These are phyloP conservation scores for Trichophyton schoenleinii DNA, from an alignment of 2,329 filamentous ascomycete genomes.

Conservation along the genomic window DNA sequence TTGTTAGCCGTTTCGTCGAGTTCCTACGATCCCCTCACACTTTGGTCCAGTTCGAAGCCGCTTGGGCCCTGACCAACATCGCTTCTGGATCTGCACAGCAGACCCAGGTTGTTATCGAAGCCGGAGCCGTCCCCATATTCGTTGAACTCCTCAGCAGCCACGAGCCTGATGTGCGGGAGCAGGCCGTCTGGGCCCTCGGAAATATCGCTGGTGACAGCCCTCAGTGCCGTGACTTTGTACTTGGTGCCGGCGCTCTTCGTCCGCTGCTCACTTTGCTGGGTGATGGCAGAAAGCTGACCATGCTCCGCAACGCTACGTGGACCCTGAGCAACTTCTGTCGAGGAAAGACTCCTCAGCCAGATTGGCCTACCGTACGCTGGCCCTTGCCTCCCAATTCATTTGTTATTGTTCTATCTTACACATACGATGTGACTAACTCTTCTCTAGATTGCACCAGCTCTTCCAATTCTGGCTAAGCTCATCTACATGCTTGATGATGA, in stretches of 20 bases:
- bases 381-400: background rate
- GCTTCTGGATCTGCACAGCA: slow-evolving; percentile 93
- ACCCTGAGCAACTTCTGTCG: slow-evolving; percentile 99
- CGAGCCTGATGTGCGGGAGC: slow-evolving; percentile 93
- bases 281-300: slow-evolving; percentile 96
- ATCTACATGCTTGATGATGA: slow-evolving; percentile 98
- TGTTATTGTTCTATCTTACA: slow-evolving; percentile 9
- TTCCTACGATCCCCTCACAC: slow-evolving; percentile 97
- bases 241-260: slow-evolving; percentile 79
- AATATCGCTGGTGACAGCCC: slow-evolving; percentile 99
- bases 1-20: slow-evolving; percentile 93
- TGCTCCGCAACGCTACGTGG: slow-evolving; percentile 98
- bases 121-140: slow-evolving; percentile 94
- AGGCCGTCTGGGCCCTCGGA: slow-evolving; percentile 95
- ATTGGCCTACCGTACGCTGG: slow-evolving; percentile 82
- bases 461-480: slow-evolving; percentile 90
- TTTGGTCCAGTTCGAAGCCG: slow-evolving; percentile 95
- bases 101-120: slow-evolving; percentile 97
- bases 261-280: slow-evolving; percentile 81
- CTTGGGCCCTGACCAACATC: slow-evolving; percentile 98
- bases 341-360: slow-evolving; percentile 96
- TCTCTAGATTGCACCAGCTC: slow-evolving; percentile 73
- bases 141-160: slow-evolving; percentile 91
- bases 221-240: slow-evolving; percentile 90
- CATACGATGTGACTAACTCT: slow-evolving; percentile 11